Percentiles rank a stretch among this genome's conserved stretches.
phyloP scores from a whole-genome alignment of 352 stramenopile species.

The Hyaloperonospora brassicae region DNA sequence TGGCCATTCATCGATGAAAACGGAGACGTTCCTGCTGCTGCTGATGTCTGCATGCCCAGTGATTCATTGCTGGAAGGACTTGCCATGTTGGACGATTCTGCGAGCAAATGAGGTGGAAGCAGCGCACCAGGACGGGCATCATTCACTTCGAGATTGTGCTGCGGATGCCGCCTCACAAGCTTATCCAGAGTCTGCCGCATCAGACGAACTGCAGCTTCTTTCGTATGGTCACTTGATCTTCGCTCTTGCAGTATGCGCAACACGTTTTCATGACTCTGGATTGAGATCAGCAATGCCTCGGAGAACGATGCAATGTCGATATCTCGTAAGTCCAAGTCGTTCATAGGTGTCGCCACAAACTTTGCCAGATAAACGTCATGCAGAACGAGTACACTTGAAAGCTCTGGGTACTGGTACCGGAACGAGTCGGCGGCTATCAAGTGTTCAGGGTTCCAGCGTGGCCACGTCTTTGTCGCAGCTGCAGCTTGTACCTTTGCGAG shows the following conservation, averaged over 20 bases:
- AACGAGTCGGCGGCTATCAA: constrained; percentile 84
- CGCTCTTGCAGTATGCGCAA: constrained; percentile 66
- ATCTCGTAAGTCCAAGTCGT: constrained; percentile 50
- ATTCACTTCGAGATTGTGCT: constrained; percentile 69
- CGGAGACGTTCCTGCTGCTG: constrained; percentile 1
- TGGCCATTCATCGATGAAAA: constrained; percentile 22
- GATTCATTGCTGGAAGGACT: no score
- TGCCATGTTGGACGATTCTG: no score
- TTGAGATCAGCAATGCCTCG: constrained; percentile 68
- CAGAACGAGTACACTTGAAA: constrained; percentile 66
- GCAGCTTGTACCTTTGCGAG: constrained; percentile 62
- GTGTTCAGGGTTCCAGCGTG: constrained; percentile 73
- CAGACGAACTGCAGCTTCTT: constrained; percentile 47
- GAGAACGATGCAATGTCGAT: constrained; percentile 74
- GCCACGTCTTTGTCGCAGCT: constrained; percentile 44
- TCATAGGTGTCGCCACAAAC: constrained; percentile 41
- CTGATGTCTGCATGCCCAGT: no score
- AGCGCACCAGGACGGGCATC: constrained; percentile 1
- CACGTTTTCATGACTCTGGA: constrained; percentile 78
- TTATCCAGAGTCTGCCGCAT: constrained; percentile 75
- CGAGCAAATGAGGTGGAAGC: no score
- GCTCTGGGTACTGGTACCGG: constrained; percentile 74
- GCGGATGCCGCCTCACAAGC: constrained; percentile 60
- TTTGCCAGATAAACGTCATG: constrained; percentile 80
- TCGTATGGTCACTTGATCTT: constrained; percentile 45